These are phyloP conservation scores for Irpex lacteus DNA, from an alignment of 1,284 basidiomycete species.

Conservation along the genomic window DNA sequence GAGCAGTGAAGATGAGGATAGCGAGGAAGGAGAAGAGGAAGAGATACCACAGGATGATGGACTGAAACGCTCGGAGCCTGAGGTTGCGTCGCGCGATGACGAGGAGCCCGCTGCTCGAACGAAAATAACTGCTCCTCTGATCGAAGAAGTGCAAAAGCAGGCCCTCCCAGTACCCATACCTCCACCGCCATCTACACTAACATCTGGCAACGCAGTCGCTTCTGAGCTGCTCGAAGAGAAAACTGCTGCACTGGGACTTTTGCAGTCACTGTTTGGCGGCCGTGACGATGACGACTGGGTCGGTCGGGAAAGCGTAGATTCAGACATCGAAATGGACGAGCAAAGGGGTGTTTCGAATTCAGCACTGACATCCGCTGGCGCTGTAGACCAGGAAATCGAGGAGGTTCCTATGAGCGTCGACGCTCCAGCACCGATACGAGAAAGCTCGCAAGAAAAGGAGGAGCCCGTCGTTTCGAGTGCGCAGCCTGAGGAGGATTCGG, in stretches of 20 bases:
- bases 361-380: not conserved
- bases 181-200: not conserved
- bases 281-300: conserved; percentile 45
- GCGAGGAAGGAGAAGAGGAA: conserved; percentile 13
- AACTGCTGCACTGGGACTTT: conserved; percentile 42
- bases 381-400: conserved; percentile 32
- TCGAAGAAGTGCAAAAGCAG: conserved; percentile 3
- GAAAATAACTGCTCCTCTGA: not conserved
- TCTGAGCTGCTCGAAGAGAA: conserved; percentile 46
- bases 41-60: conserved; percentile 15
- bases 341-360: not conserved
- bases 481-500: not conserved
- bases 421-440: conserved; percentile 3
- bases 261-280: conserved; percentile 51
- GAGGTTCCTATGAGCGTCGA: conserved; percentile 33
- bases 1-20: conserved; percentile 12
- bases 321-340: conserved; percentile 46
- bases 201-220: not conserved
- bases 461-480: not conserved
- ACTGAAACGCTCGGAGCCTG: conserved; percentile 1
- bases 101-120: not conserved
- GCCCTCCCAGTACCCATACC: not conserved
- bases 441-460: conserved; percentile 16
- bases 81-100: not conserved
- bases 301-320: conserved; percentile 50